Percentiles rank a stretch among this genome's conserved stretches.
These are phyloP conservation scores for Phytophthora cryptogea DNA, from an alignment of 352 stramenopile species.

Conservation along the genomic window DNA sequence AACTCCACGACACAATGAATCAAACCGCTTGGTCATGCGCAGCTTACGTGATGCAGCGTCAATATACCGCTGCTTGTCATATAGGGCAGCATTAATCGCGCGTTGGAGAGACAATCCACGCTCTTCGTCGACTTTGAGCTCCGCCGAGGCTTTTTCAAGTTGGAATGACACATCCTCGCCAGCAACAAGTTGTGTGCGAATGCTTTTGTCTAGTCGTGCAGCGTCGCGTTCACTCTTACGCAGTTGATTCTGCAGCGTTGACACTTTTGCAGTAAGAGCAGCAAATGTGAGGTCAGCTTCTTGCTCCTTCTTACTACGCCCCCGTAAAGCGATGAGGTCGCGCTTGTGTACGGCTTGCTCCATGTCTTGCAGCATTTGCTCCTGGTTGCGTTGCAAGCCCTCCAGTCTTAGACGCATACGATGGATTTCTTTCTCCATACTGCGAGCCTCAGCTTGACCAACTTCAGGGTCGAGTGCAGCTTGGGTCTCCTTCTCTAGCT, in stretches of 20 bases:
- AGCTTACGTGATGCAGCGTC: conserved; percentile 75
- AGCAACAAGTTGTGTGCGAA: conserved; percentile 62
- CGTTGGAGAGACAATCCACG: conserved; percentile 67
- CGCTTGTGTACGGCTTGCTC: conserved; percentile 93
- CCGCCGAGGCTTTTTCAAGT: conserved; percentile 71
- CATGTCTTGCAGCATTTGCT: conserved; percentile 95
- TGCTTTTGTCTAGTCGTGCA: conserved; percentile 60
- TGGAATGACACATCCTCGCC: conserved; percentile 76
- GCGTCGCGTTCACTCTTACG: conserved; percentile 74
- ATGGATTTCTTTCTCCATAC: conserved; percentile 97
- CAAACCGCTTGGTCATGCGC: conserved; percentile 71
- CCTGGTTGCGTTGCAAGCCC: conserved; percentile 89
- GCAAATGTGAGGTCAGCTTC: conserved; percentile 81
- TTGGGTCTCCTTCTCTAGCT: conserved; percentile 96
- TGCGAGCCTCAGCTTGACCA: conserved; percentile 88
- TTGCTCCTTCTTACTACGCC: conserved; percentile 78
- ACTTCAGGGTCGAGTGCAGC: conserved; percentile 92
- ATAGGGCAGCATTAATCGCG: conserved; percentile 86
- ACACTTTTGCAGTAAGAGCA: conserved; percentile 85
- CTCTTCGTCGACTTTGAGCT: conserved; percentile 86
- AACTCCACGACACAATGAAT: conserved; percentile 54
- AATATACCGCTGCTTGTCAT: conserved; percentile 91
- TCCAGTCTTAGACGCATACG: conserved; percentile 94
- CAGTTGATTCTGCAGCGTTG: conserved; percentile 72
- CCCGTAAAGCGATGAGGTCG: conserved; percentile 91